Conservation (phyloP, 257 asterid genomes). For the Fraxinus anomala region DNA sequence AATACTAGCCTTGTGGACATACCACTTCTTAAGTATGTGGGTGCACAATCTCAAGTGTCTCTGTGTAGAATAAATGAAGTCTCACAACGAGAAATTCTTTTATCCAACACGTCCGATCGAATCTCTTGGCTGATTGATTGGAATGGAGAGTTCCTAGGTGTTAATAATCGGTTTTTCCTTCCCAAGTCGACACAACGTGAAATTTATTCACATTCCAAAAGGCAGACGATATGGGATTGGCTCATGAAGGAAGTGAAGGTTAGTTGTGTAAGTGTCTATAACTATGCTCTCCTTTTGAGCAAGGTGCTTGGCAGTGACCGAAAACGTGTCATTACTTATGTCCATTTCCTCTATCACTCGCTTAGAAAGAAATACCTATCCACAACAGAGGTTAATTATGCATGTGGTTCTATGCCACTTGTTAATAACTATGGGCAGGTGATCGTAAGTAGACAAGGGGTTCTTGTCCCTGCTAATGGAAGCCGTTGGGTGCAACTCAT, state of each 20-base stretch:
- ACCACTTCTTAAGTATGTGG: slow-evolving; percentile 30
- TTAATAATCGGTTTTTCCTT: slow-evolving; percentile 15
- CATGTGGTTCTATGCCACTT: slow-evolving; percentile 24
- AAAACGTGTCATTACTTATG: slow-evolving; percentile 20
- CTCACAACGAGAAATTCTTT: neutral
- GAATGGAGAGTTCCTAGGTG: slow-evolving; percentile 34
- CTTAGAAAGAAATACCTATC: slow-evolving; percentile 12
- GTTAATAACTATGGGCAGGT: slow-evolving; percentile 34
- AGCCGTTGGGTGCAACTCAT: slow-evolving; percentile 40
- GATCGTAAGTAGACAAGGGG: slow-evolving; percentile 7
- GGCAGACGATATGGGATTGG: slow-evolving; percentile 30
- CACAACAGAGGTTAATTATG: neutral
- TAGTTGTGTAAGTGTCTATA: slow-evolving; percentile 10
- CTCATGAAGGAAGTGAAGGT: slow-evolving; percentile 31
- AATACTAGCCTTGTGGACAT: slow-evolving; percentile 21
- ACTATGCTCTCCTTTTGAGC: slow-evolving; percentile 19
- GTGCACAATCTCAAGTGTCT: slow-evolving; percentile 17
- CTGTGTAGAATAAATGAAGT: slow-evolving; percentile 29
- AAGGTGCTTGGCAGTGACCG: slow-evolving; percentile 15
- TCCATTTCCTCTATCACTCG: slow-evolving; percentile 33
- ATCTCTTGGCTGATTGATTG: slow-evolving; percentile 41
- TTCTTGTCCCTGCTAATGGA: slow-evolving; percentile 41
- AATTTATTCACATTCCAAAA: slow-evolving; percentile 15
- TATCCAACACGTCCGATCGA: neutral
- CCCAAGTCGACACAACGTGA: slow-evolving; percentile 23